A percentile compares a stretch with the other conserved stretches of the same genome.
Conservation (phyloP, 352 stramenopile species). For the Globisporangium recalcitrans region DNA sequence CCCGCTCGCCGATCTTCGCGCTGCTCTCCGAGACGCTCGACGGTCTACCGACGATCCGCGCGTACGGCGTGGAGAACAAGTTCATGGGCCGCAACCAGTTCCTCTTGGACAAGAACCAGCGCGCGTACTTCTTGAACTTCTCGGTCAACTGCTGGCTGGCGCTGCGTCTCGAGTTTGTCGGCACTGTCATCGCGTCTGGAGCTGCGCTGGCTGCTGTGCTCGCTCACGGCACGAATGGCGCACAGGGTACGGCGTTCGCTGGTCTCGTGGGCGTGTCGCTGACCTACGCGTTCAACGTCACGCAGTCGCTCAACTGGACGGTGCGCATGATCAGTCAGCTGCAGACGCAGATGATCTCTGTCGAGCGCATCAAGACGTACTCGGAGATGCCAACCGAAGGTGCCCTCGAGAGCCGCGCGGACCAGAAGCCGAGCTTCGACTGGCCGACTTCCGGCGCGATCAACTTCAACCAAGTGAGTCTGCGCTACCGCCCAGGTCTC, state of each 20-base stretch:
- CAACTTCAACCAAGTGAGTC: constrained; percentile 80
- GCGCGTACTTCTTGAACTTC: constrained; percentile 66
- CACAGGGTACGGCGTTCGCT: constrained; percentile 38
- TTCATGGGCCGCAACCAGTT: constrained; percentile 47
- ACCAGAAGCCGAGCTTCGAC: constrained; percentile 23
- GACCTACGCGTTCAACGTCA: constrained; percentile 69
- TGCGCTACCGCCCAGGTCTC: constrained; percentile 84
- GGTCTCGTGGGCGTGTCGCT: constrained; percentile 62
- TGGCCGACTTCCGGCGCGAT: constrained; percentile 86
- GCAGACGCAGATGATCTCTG: constrained; percentile 69
- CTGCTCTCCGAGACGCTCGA: constrained; percentile 92
- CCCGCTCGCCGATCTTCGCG: constrained; percentile 93
- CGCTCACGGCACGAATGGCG: constrained; percentile 33
- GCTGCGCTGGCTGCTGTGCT: constrained; percentile 48
- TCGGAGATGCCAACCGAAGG: constrained; percentile 48
- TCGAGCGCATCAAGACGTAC: constrained; percentile 73
- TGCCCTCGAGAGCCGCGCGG: constrained; percentile 25
- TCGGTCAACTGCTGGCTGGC: constrained; percentile 71
- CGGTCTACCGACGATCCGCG: constrained; percentile 92
- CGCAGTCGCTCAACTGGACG: constrained; percentile 73
- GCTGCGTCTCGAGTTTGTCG: constrained; percentile 64
- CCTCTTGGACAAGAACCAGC: constrained; percentile 60
- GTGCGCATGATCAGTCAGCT: constrained; percentile 68
- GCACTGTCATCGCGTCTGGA: constrained; percentile 50
- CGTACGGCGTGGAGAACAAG: constrained; percentile 49